phyloP scores from a whole-genome alignment of 192 early-diverging fungal genomes.

The Physocladia obscura region DNA sequence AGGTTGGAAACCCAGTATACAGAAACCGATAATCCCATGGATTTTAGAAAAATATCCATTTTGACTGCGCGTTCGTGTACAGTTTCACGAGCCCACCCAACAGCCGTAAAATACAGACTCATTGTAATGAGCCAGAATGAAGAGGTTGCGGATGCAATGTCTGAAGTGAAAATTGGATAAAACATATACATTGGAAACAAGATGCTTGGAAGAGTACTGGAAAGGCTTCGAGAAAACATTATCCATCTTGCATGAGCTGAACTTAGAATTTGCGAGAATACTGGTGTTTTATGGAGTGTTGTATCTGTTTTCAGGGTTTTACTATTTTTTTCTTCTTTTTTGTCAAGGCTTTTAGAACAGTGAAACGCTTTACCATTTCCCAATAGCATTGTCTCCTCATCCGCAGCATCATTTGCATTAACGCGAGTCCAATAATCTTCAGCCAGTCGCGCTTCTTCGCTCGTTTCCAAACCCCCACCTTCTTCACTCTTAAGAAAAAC shows the following conservation, averaged over 20 bases:
- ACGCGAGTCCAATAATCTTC: slow-evolving; percentile 24
- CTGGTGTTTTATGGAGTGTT: neutral
- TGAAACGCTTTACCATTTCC: slow-evolving; percentile 15
- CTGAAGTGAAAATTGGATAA: slow-evolving; percentile 4
- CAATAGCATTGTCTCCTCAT: slow-evolving; percentile 18
- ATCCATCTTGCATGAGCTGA: slow-evolving; percentile 6
- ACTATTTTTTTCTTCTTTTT: neutral
- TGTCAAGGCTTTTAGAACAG: neutral
- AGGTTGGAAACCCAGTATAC: slow-evolving; percentile 2
- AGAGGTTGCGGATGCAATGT: slow-evolving; percentile 1
- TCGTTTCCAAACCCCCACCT: slow-evolving; percentile 28
- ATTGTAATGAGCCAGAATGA: slow-evolving; percentile 29
- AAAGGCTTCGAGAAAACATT: slow-evolving; percentile 16
- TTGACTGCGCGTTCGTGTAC: slow-evolving; percentile 5
- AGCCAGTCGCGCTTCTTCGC: slow-evolving; percentile 15
- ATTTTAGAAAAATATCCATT: slow-evolving; percentile 20
- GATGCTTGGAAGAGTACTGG: slow-evolving; percentile 3
- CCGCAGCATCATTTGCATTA: slow-evolving; percentile 6
- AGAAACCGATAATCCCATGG: neutral
- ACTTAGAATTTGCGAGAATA: slow-evolving; percentile 2
- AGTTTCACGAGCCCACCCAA: slow-evolving; percentile 15
- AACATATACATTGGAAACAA: slow-evolving; percentile 22
- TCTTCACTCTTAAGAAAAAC: slow-evolving; percentile 56
- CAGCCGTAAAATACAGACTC: slow-evolving; percentile 8
- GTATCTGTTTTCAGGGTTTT: neutral